Percentiles rank a stretch among this genome's conserved stretches.
Evolutionary conservation across 208 protist genomes (phyloP).

Genomic region (Leishmania tropica): DNA sequence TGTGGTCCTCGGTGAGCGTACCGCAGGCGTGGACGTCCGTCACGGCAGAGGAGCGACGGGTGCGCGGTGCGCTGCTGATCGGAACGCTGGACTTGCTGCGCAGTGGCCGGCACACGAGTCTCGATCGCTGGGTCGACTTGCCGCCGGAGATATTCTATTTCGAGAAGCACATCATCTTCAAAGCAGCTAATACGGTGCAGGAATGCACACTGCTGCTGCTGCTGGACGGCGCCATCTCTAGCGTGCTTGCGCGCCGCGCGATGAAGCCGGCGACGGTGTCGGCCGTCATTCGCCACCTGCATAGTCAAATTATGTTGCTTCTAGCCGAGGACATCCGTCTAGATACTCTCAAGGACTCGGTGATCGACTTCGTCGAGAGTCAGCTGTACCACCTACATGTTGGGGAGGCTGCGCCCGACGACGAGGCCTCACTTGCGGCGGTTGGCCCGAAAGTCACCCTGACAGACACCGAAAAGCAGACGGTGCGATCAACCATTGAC

Average conservation of each 20-base stretch:
- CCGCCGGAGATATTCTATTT: constrained; percentile 81
- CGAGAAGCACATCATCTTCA: constrained; percentile 78
- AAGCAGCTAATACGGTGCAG: constrained; percentile 82
- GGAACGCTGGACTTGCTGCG: constrained; percentile 64
- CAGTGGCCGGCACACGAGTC: constrained; percentile 44
- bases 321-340: constrained; percentile 63
- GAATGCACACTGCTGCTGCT: constrained; percentile 69
- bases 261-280: constrained; percentile 40
- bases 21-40: constrained; percentile 42
- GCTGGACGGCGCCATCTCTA: constrained; percentile 71
- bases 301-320: constrained; percentile 54
- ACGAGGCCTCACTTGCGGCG: constrained; percentile 10
- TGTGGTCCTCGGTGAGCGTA: constrained; percentile 34
- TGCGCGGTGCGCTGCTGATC: constrained; percentile 62
- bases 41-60: constrained; percentile 45
- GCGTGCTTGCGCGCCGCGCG: constrained; percentile 53
- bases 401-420: background rate
- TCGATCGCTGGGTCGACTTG: constrained; percentile 71
- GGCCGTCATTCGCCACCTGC: constrained; percentile 48
- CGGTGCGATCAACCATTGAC: constrained; percentile 56
- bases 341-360: constrained; percentile 57
- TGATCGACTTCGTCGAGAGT: constrained; percentile 47
- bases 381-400: constrained; percentile 28
- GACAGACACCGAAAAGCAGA: constrained; percentile 47
- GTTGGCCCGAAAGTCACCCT: constrained; percentile 26